Evolutionary conservation across 352 stramenopile species (phyloP).

Genomic region (Phytophthora colocasiae): DNA sequence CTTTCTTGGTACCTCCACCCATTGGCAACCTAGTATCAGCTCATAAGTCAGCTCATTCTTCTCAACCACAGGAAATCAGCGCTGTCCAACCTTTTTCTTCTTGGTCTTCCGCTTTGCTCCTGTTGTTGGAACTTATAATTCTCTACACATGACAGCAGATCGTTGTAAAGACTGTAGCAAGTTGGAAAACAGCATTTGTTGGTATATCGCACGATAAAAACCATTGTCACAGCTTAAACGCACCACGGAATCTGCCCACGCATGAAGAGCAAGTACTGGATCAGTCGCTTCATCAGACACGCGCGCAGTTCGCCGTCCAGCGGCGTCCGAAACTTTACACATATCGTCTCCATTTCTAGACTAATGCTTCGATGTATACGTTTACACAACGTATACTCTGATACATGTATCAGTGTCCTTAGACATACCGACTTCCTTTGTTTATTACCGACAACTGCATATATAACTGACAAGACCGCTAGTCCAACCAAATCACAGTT

Average conservation of each 20-base stretch:
- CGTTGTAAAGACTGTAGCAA: constrained; percentile 61
- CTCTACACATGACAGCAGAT: constrained; percentile 44
- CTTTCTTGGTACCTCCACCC: constrained; percentile 51
- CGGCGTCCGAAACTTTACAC: constrained; percentile 49
- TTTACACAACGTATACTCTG: too few relatives aligned
- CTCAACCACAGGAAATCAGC: neutral
- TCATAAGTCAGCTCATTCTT: neutral
- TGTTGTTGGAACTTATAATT: constrained; percentile 24
- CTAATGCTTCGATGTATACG: too few relatives aligned
- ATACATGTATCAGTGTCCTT: too few relatives aligned
- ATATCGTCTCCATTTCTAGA: constrained; percentile 11
- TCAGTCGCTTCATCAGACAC: constrained; percentile 43
- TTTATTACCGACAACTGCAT: too few relatives aligned
- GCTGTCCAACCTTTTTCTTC: constrained; percentile 11
- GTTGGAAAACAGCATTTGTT: constrained; percentile 12
- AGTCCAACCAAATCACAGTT: too few relatives aligned
- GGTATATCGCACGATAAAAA: neutral
- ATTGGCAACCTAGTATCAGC: constrained; percentile 29
- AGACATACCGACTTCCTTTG: too few relatives aligned
- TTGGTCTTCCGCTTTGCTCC: constrained; percentile 6
- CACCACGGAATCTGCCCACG: constrained; percentile 76
- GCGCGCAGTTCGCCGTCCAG: constrained; percentile 54
- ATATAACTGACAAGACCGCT: too few relatives aligned
- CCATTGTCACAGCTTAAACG: neutral
- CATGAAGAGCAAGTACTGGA: constrained; percentile 71